Evolutionary conservation across 805 yeast genomes (phyloP).

Genomic region (Saturnispora besseyi): DNA sequence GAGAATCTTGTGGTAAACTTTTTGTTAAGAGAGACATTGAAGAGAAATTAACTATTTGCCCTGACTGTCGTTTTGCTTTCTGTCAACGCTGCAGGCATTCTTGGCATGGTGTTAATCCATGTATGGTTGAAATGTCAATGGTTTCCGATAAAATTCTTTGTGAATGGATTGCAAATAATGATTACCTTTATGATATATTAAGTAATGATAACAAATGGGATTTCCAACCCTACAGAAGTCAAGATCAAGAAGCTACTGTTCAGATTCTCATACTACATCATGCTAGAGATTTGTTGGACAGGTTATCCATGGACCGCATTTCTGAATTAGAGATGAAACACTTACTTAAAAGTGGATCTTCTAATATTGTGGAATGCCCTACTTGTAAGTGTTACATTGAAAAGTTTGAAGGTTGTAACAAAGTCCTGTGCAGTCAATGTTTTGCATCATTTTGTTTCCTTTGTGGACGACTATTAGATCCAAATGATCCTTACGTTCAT

Average conservation of each 20-base stretch:
- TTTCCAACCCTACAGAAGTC: neutral
- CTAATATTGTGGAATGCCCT: constrained; percentile 44
- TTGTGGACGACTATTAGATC: constrained; percentile 37
- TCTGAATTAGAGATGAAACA: constrained; percentile 41
- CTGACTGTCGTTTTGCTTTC: constrained; percentile 42
- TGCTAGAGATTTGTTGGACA: constrained; percentile 35
- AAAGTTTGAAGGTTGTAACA: constrained; percentile 55
- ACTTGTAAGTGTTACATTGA: constrained; percentile 41
- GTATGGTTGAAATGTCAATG: constrained; percentile 24
- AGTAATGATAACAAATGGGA: constrained; percentile 1
- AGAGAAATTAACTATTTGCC: constrained; percentile 41
- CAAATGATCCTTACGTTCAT: constrained; percentile 43
- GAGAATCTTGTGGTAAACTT: constrained; percentile 35
- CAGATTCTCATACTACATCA: constrained; percentile 27
- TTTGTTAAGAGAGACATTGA: constrained; percentile 39
- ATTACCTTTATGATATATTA: neutral
- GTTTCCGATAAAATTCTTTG: constrained; percentile 25
- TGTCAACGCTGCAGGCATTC: constrained; percentile 49
- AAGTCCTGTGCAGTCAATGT: constrained; percentile 49
- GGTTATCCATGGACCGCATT: constrained; percentile 36
- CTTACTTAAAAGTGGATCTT: constrained; percentile 33
- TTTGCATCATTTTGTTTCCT: constrained; percentile 41
- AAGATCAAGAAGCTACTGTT: constrained; percentile 18
- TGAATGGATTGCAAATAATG: constrained; percentile 27
- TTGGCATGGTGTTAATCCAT: constrained; percentile 50